Base-by-base conservation (phyloP, 805 yeast species). In the Candida sonorensis region DNA sequence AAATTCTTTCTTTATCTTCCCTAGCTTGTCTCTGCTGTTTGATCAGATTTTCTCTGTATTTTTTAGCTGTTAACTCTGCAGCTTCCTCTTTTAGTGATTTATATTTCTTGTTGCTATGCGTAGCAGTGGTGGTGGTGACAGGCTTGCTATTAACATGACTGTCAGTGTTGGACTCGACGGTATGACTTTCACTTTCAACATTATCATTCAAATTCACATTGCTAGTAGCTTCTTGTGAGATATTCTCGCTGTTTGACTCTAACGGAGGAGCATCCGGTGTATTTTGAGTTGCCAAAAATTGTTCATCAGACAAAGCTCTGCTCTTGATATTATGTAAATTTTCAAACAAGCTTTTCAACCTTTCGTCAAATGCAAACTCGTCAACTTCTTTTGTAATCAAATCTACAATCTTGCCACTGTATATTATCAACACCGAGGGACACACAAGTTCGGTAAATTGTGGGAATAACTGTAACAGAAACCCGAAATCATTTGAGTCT, bases 401-500 rank as follows among this genome's bases (percentile, higher is more conserved):
- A 28, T 67, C 75, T 21, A 70, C 39, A 5, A 76, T 59, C 24
- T 57, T 50, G 6, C 80, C 75, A 9, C 61, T 55, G 21, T 52
- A 56, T n/a, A 82, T 62, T 10, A 79, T 56, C 45, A 72, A 67
- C 16, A 80, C 57, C 40, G 82, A 66, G 2, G 88, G 88, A 3
- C 67, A 62, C 1, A 45, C 46, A 7, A 67, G 58, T 12, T 62
- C 55, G 3, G 28, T 31, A 27, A 45, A 48, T 10, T 43, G 44
- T 1, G 75, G 75, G 40, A 76, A 77, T n/a, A 79, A 57, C 39
- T 75, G 77, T 22, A 64, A 58, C 45, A 81, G 77, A 41, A 60
- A 59, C 1, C 38, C 45, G 37, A 62, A 75, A 37, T 75, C 73
- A 1, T 48, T 44, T 2, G 76, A 55, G 3, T 57, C 67, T 28